Evolutionary conservation across 148 eudicot genomes (phyloP), one percentile per base, ranked within the genome.

Genomic region (Rhododendron simsii): DNA sequence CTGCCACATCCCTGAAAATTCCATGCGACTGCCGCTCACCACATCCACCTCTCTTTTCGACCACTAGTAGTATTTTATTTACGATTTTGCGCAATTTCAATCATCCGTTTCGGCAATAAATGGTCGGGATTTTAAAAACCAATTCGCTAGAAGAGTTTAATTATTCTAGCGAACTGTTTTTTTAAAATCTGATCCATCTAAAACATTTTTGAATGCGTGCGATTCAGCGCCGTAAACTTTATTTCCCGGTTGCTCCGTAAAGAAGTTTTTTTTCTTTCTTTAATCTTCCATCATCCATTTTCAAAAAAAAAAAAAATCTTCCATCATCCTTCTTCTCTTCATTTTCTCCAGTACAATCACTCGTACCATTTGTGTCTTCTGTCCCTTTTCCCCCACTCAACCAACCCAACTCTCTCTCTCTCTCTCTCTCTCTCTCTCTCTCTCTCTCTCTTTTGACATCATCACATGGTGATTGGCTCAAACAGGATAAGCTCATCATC

Each of bases 401-500:
- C 69, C 85, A 67, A 44, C 85, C 85, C 77, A 67, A 41, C 84
- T 82, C 67, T 35, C 69, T 81, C 37, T 81, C 57, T 5, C 73
- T 67, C 74, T 23, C 26, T 55, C 26, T 18, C 80, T 18, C 16
- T 81, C 18, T 76, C 65, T 4, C 74, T 23, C 28, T 57, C 28
- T 20, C 80, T 18, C 18, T 81, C 18, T 76, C 65, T 45, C 57
- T 67, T 20, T 4, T 45, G 78, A 83, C 78, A 50, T 67, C 59
- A 45, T 26, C 85, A 44, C 78, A n/a, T 45, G 9, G 55, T 45
- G 44, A 83, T 83, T 83, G 85, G 85, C 26, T 67, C 57, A 67
- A 83, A 83, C 57, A 83, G 85, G 85, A 83, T 83, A 83, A 83
- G 85, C 84, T 61, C 84, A 83, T 65, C 84, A 39, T 63, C 53